Base-by-base conservation (phyloP, 2,329 filamentous ascomycete genomes). In the Coleophoma crateriformis region DNA sequence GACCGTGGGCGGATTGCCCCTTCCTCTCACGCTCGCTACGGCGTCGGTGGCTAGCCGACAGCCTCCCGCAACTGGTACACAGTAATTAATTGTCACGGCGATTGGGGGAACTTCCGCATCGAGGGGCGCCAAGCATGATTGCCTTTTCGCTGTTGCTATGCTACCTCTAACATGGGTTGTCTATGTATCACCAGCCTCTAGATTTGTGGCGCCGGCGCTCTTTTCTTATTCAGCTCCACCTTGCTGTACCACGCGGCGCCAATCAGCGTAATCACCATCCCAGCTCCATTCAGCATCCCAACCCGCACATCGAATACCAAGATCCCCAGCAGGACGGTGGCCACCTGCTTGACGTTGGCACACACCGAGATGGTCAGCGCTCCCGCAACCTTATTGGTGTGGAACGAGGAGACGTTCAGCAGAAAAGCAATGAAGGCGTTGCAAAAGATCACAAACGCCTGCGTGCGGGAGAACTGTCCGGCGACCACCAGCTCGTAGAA, bases 331-430 rank as follows among this genome's bases (percentile, higher is more conserved):
- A 77, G 64, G 12, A 81, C 76, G 1, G 78, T 80, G 40, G 80
- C 62, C 53, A 75, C 76, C 61, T 81, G 78, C 68, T 81, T 81
- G 50, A 81, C 65, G 58, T 81, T 81, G 48, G 75, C 78, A 52
- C 77, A 79, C 5, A 82, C 76, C 7, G 77, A 79, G 74, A 82
- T 81, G 35, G 77, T 81, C 49, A 82, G 63, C 15, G 78, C 77
- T 47, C 78, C 78, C 6, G 77, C 74, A 35, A 76, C 67, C 65
- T 79, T 79, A 64, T 81, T 81, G 47, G 78, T 78, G 51, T 74
- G 73, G 63, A 82, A 81, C 4, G 75, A 79, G 33, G 76, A 73
- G 39, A 80, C 71, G 58, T 81, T 82, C 50, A 81, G 72, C 7
- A 75, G 66, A 48, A 81, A 77, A 11, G 78, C 78, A 13, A 81